Conservation (phyloP, 192 early-diverging fungal genomes). For the Gamsiella multidivaricata region DNA sequence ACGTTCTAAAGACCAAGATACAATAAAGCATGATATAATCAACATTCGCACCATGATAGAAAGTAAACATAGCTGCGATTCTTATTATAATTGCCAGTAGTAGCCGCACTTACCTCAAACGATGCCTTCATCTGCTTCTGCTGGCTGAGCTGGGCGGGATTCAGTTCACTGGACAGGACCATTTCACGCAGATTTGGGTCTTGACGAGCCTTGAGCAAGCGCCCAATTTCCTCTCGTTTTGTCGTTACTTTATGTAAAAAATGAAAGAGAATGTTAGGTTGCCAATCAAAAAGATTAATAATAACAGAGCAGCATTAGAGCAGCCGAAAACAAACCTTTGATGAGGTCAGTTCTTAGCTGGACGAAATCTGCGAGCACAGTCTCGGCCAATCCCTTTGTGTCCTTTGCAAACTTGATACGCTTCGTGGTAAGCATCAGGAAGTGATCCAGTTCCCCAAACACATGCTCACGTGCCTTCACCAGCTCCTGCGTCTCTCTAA, state of each 20-base stretch:
- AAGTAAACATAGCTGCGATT: neutral
- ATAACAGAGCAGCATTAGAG: neutral
- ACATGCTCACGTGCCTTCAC: slow-evolving; percentile 46
- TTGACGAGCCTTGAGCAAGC: slow-evolving; percentile 30
- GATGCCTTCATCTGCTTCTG: slow-evolving; percentile 32
- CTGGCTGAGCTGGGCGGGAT: slow-evolving; percentile 26
- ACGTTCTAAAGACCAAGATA: slow-evolving; percentile 18
- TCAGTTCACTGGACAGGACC: slow-evolving; percentile 29
- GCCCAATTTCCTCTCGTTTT: slow-evolving; percentile 40
- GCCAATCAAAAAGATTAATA: neutral
- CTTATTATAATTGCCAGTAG: neutral
- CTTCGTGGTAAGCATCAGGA: slow-evolving; percentile 23
- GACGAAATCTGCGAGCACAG: slow-evolving; percentile 17
- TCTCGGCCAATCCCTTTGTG: slow-evolving; percentile 12
- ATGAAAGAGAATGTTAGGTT: neutral
- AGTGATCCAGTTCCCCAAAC: slow-evolving; percentile 45
- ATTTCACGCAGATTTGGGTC: slow-evolving; percentile 30
- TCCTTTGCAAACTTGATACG: slow-evolving; percentile 32
- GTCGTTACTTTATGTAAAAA: slow-evolving; percentile 10
- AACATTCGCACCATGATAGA: neutral
- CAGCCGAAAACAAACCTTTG: slow-evolving; percentile 28
- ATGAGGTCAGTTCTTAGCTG: slow-evolving; percentile 30
- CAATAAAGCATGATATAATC: neutral
- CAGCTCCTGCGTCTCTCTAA: slow-evolving; percentile 36
- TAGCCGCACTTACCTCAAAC: slow-evolving; percentile 10